Base-by-base conservation (phyloP, 2,329 filamentous ascomycete species). In the Sporothrix protearum region DNA sequence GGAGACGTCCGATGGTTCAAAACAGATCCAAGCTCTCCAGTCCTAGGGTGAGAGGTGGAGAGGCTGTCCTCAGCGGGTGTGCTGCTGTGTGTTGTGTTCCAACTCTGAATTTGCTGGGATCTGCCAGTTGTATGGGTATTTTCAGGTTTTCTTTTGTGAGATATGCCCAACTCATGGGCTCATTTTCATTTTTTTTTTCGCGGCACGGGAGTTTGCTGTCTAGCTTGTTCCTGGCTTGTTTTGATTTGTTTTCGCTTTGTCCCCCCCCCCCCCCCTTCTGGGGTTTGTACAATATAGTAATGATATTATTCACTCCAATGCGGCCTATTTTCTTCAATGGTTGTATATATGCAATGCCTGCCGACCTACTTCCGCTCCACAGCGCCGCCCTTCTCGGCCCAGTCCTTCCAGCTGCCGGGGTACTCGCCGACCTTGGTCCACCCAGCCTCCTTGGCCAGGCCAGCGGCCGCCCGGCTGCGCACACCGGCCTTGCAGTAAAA, bases 401-500 rank as follows among this genome's bases (percentile, higher is more conserved):
- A 98, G 79, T 98, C 95, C 75, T 92, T 64, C 91, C 90, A 94
- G 78, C 89, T 92, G 1, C 92, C 92, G 1, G 85, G 83, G 78
- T 93, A 95, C 81, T 94, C 91, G 25, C 88, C 88, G 0, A 92
- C 88, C 8, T 85, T 87, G 66, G 82, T 81, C 85, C 92, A 98
- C 10, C 95, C 95, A 1, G 89, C 91, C 78, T 92, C 86, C 76
- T 85, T 84, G 39, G 96, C 96, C 79, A 97, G 80, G 75, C 87
- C 85, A 7, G 94, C 94, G 7, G 94, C 94, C 0, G 92, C 88
- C 61, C 85, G 84, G 76, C 92, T 93, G 78, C 96, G 85, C 74
- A 98, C 92, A 1, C 96, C 96, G 0, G 94, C 90, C 83, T 93
- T 96, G 82, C 96, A 99, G 81, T 97, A 98, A 77, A 98, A 96